phyloP scores from a whole-genome alignment of 2,329 filamentous ascomycete species.

The Claviceps fusiformis region DNA sequence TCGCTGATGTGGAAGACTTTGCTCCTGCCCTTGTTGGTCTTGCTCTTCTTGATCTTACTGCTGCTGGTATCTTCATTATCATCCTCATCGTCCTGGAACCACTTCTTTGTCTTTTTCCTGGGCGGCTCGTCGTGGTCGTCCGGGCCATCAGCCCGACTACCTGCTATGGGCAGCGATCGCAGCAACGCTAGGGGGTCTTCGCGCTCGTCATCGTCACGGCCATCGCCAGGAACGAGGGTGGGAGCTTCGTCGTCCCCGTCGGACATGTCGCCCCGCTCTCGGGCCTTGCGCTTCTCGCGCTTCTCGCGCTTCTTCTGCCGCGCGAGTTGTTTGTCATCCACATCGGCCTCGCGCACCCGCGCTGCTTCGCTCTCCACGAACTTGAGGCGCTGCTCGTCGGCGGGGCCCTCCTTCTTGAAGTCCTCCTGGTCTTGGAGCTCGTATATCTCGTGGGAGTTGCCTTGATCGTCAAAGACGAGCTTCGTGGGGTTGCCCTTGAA shows the following conservation, averaged over 20 bases:
- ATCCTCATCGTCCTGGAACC: slow-evolving; percentile 60
- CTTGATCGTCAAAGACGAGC: slow-evolving; percentile 85
- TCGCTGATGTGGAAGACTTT: slow-evolving; percentile 48
- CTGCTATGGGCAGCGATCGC: slow-evolving; percentile 39
- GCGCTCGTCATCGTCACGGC: slow-evolving; percentile 25
- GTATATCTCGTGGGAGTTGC: slow-evolving; percentile 71
- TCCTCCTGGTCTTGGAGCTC: slow-evolving; percentile 75
- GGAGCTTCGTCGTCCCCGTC: slow-evolving; percentile 15
- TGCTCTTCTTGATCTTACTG: slow-evolving; percentile 15
- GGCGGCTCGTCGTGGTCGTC: slow-evolving; percentile 50
- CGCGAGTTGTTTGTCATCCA: slow-evolving; percentile 67
- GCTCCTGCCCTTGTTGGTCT: slow-evolving; percentile 26
- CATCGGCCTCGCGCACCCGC: slow-evolving; percentile 60
- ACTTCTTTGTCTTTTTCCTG: slow-evolving; percentile 55
- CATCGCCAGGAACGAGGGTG: slow-evolving; percentile 26
- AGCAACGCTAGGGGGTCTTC: slow-evolving; percentile 42
- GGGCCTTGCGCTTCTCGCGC: slow-evolving; percentile 56
- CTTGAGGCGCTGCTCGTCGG: slow-evolving; percentile 58
- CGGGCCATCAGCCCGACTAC: slow-evolving; percentile 32
- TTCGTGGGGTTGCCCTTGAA: slow-evolving; percentile 79
- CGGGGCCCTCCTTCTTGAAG: slow-evolving; percentile 62
- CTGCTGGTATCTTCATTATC: slow-evolving; percentile 39
- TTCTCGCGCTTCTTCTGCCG: slow-evolving; percentile 70
- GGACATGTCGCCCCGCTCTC: slow-evolving; percentile 33
- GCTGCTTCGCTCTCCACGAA: slow-evolving; percentile 68